A percentile compares a stretch with the other conserved stretches of the same genome.
Evolutionary conservation across 1,139 yeast genomes (phyloP).

Genomic region (Protomyces inouyei): DNA sequence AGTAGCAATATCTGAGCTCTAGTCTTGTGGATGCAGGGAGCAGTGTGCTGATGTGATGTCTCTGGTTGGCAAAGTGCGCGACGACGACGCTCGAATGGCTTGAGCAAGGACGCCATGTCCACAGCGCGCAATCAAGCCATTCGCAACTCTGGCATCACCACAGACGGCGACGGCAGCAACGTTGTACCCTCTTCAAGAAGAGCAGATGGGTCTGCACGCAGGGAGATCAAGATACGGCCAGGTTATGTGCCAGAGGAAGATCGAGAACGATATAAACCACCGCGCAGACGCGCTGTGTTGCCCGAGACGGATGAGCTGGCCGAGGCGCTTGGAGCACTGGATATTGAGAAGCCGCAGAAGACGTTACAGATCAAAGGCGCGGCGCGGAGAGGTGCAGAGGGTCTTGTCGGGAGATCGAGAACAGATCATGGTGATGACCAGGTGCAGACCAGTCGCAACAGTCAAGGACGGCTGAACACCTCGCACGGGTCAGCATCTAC

Average conservation of each 20-base stretch:
- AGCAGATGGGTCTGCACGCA: constrained; percentile 43
- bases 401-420: too few species aligned
- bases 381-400: not conserved
- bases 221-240: constrained; percentile 40
- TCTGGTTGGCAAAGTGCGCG: not conserved
- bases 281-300: constrained; percentile 1
- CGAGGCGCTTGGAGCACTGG: not conserved
- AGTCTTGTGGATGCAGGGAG: not conserved
- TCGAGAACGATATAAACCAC: constrained; percentile 37
- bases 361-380: not conserved
- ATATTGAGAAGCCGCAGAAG: not conserved
- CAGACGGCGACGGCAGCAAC: constrained; percentile 25
- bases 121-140: not conserved
- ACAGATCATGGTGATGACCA: not conserved
- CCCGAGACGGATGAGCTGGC: not conserved
- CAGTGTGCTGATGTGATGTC: not conserved
- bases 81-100: not conserved
- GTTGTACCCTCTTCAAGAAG: constrained; percentile 36
- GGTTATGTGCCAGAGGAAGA: constrained; percentile 44
- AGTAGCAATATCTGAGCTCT: not conserved
- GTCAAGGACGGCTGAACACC: not conserved
- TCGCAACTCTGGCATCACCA: constrained; percentile 29
- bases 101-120: not conserved
- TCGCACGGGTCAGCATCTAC: not conserved
- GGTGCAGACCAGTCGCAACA: not conserved